Conservation (phyloP, 2,329 filamentous ascomycete species). For the Fusarium guadeloupense region DNA sequence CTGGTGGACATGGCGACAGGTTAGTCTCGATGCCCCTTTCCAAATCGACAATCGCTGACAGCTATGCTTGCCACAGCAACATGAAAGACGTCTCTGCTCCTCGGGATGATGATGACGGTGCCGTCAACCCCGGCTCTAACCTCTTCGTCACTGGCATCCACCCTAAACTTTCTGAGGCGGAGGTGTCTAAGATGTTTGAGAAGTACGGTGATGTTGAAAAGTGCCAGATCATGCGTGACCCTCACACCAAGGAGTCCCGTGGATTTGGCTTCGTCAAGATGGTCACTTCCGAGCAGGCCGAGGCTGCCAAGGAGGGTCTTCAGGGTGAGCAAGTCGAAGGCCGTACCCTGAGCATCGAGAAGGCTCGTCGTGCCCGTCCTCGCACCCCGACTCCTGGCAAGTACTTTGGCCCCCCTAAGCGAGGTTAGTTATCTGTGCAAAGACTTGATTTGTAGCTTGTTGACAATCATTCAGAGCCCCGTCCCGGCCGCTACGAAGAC, state of each 20-base stretch:
- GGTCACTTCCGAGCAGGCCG: slow-evolving; percentile 92
- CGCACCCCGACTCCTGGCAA: slow-evolving; percentile 97
- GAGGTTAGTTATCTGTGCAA: slow-evolving; percentile 70
- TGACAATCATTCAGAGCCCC: slow-evolving; percentile 47
- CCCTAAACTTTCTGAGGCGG: slow-evolving; percentile 86
- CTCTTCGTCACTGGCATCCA: slow-evolving; percentile 99
- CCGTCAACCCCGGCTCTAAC: slow-evolving; percentile 94
- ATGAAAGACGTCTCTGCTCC: slow-evolving; percentile 63
- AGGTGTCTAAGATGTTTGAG: slow-evolving; percentile 94
- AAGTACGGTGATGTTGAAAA: slow-evolving; percentile 99
- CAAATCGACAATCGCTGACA: slow-evolving; percentile 14
- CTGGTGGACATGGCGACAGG: slow-evolving; percentile 57
- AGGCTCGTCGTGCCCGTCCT: slow-evolving; percentile 93
- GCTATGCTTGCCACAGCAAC: slow-evolving; percentile 46
- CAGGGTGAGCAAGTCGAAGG: slow-evolving; percentile 96
- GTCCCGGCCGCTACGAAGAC: slow-evolving; percentile 63
- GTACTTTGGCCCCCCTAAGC: slow-evolving; percentile 98
- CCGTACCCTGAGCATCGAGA: slow-evolving; percentile 96
- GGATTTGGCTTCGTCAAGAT: slow-evolving; percentile 99
- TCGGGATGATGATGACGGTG: slow-evolving; percentile 76
- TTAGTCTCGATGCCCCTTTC: slow-evolving; percentile 22
- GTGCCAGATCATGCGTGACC: slow-evolving; percentile 99
- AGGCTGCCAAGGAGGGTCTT: slow-evolving; percentile 94
- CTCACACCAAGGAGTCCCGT: slow-evolving; percentile 97
- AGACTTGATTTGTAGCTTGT: neutral